Evolutionary conservation across 169 alveolate genomes (phyloP), one percentile per base, ranked within the genome.

Genomic region (Plasmodium gaboni): DNA sequence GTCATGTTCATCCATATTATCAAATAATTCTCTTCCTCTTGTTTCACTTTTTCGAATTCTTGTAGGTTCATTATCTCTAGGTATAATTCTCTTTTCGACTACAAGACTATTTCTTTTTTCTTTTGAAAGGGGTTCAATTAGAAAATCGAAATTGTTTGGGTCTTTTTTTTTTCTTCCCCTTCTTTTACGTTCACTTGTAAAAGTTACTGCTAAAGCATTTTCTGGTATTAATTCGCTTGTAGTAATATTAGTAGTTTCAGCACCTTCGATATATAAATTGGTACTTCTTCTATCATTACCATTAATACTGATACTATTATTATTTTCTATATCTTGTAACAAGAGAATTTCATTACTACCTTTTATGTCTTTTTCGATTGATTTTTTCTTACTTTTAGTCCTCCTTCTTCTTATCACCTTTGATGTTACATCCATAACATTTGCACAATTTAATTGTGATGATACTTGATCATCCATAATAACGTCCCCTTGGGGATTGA

Each of bases 101-200:
- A 38, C 46, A 38, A 38, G 9, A 38, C 46, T 38, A 38, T 38
- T 5, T 38, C 46, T 38, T 13, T 55, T 13, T 3, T 55, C 64
- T 55, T 55, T 55, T 55, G 17, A 55, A 17, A 55, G 12, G 28
- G 17, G 24, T 55, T 55, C 22, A 1, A 9, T 55, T 38, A 55
- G 24, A 55, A 55, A 55, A 17, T 55, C 64, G 6, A 55, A 55
- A 55, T 55, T 55, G 6, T 55, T 55, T 55, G 17, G 64, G 1
- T 17, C 22, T 55, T 55, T 55, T n/a, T 22, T 55, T 55, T 55
- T 55, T 10, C 64, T 55, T 15, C 64, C 64, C 22, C 64, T 55
- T 13, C 22, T 55, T 55, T 55, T 55, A 17, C 22, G 17, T 55
- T 55, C 64, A 12, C 46, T 38, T 38, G 46, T 38, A 38, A 38